These are phyloP conservation scores for Zelonia costaricensis DNA, from an alignment of 208 protist genomes.

Conservation along the genomic window DNA sequence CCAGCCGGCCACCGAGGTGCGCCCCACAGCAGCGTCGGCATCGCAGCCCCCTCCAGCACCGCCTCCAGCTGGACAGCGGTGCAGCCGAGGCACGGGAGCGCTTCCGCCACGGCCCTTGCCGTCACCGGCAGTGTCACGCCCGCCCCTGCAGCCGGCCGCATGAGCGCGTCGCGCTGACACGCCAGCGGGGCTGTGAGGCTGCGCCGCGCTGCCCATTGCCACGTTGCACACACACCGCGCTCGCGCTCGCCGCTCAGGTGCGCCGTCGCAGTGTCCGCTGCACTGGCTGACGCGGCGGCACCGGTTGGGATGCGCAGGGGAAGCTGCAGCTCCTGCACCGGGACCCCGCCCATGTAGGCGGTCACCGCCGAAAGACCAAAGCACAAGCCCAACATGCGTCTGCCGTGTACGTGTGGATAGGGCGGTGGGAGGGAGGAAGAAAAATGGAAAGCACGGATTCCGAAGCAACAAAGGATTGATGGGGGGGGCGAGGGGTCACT, in stretches of 20 bases:
- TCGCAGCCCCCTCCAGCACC: too few species aligned
- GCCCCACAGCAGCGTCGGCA: slow-evolving; percentile 6
- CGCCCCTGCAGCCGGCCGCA: neutral
- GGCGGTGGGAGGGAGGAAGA: too few species aligned
- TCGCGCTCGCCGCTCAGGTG: neutral
- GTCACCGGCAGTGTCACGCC: neutral
- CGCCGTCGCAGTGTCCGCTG: neutral
- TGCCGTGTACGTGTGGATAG: too few species aligned
- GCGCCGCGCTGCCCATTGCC: neutral
- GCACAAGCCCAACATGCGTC: too few species aligned
- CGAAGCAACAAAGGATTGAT: too few species aligned
- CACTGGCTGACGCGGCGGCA: neutral
- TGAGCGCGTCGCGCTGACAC: neutral
- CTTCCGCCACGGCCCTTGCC: slow-evolving; percentile 7
- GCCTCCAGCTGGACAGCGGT: neutral
- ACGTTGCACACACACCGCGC: neutral
- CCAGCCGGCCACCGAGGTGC: slow-evolving; percentile 9
- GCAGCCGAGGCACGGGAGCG: slow-evolving; percentile 10
- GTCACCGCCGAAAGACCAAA: slow-evolving; percentile 4
- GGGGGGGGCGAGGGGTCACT: too few species aligned
- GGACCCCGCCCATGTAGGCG: slow-evolving; percentile 14
- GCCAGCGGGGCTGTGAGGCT: neutral
- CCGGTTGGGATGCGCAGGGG: neutral
- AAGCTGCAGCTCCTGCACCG: slow-evolving; percentile 10
- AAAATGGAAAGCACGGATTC: too few species aligned